phyloP scores from a whole-genome alignment of 768 basidiomycete genomes.

The Melanogaster broomeanus region DNA sequence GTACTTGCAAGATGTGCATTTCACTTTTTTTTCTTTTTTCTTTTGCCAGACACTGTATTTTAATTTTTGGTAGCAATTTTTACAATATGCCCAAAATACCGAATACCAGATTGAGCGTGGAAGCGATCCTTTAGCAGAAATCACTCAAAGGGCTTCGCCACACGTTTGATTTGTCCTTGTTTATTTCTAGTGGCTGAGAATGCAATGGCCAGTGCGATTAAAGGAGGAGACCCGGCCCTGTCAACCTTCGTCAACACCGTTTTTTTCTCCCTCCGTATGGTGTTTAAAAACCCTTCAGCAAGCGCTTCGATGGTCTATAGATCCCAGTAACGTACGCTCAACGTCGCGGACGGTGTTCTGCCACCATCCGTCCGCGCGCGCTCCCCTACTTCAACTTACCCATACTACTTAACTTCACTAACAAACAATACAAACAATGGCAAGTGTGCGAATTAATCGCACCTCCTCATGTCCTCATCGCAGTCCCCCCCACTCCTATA shows the following conservation, averaged over 20 bases:
- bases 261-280: constrained; percentile 39
- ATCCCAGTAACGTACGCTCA: constrained; percentile 54
- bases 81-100: too few species aligned
- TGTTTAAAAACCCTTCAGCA: constrained; percentile 43
- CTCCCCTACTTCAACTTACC: background rate
- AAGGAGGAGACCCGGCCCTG: constrained; percentile 33
- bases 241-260: constrained; percentile 56
- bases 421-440: constrained; percentile 41
- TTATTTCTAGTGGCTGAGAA: constrained; percentile 26
- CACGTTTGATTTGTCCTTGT: constrained; percentile 19
- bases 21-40: too few species aligned
- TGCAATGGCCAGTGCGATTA: constrained; percentile 25
- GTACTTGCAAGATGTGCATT: too few species aligned
- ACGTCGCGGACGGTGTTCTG: constrained; percentile 59
- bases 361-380: constrained; percentile 39
- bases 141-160: constrained; percentile 19
- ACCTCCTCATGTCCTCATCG: background rate
- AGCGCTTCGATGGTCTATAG: constrained; percentile 27
- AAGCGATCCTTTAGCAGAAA: constrained; percentile 33
- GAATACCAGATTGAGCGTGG: too few species aligned
- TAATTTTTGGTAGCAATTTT: too few species aligned
- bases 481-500: constrained; percentile 26
- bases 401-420: constrained; percentile 16
- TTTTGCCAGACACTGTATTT: too few species aligned
- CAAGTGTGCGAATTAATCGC: constrained; percentile 23